Base-by-base conservation (phyloP, 2,329 filamentous ascomycete genomes). In the Paecilomyces fulvus region DNA sequence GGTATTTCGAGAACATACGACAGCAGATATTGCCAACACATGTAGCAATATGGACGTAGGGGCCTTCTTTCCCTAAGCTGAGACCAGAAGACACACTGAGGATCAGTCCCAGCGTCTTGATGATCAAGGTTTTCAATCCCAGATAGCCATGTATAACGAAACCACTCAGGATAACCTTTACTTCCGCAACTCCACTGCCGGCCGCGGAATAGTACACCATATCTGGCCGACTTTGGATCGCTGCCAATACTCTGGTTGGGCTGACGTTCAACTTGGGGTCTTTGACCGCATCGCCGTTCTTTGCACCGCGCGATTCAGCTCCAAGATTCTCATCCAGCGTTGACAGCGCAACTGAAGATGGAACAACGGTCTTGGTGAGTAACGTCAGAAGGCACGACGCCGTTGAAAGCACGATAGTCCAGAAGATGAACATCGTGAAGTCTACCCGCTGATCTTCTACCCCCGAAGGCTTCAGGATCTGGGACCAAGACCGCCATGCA, bases 131-230 rank as follows among this genome's bases (percentile, higher is more conserved):
- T 67, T 88, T 89, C 43, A 95, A 73, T 64, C 94, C 94, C 7
- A 99, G 81, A 69, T 97, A 97, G 1, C 94, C 92, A 77, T 97
- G 94, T 55, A 99, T 78, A 55, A 99, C 92, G 67, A 97, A 99
- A 5, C 94, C 94, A 65, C 91, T 96, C n/a, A 97, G 82, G 57
- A 97, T 97, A 58, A 97, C 94, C 61, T 94, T 92, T 56, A 97
- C 92, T 75, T 99, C 94, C 6, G 94, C 94, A 11, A 99, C 94
- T 64, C 94, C 94, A 73, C 91, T 96, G 52, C 94, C 94, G 48
- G 92, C 92, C 57, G 92, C 94, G 7, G 94, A 92, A 71, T 96
- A 99, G 73, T 96, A 99, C 4, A 92, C 82, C 87, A 95, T 95
- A 0, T 90, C 88, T 2, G 87, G 82, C 0, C 70, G 59, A 65